A percentile compares a stretch with the other conserved stretches of the same genome.
These are phyloP conservation scores for Xylaria flabelliformis DNA, from an alignment of 495 filamentous ascomycete species.

Conservation along the genomic window DNA sequence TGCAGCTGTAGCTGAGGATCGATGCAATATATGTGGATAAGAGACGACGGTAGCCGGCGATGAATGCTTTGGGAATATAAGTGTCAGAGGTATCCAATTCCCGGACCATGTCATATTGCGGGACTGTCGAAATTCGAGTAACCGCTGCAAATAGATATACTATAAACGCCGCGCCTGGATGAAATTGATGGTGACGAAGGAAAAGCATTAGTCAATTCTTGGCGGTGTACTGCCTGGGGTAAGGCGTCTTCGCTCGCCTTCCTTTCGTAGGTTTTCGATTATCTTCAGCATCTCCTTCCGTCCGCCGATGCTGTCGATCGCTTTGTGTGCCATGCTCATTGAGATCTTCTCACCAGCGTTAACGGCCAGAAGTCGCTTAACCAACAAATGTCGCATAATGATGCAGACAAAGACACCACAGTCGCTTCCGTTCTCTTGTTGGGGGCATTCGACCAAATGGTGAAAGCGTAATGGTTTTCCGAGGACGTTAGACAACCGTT, in stretches of 20 bases:
- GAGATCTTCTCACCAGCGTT: constrained; percentile 82
- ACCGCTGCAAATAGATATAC: background rate
- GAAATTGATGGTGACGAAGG: background rate
- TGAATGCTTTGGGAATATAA: background rate
- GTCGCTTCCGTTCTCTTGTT: constrained; percentile 91
- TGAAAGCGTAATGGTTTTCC: constrained; percentile 69
- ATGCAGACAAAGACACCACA: constrained; percentile 97
- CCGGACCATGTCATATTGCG: background rate
- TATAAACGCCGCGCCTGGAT: background rate
- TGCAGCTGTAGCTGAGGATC: background rate
- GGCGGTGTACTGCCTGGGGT: constrained; percentile 39
- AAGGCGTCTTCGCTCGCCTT: constrained; percentile 76
- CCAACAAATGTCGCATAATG: constrained; percentile 85
- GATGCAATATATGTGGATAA: background rate
- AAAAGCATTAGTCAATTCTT: constrained; percentile 36
- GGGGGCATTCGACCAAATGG: constrained; percentile 81
- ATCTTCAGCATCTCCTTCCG: constrained; percentile 88
- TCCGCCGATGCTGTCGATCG: constrained; percentile 75
- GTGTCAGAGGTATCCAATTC: background rate
- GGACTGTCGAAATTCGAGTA: background rate
- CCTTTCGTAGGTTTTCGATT: constrained; percentile 80
- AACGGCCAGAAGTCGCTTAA: constrained; percentile 79
- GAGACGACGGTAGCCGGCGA: background rate
- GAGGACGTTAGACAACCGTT: constrained; percentile 69
- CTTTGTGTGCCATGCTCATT: constrained; percentile 85